These are phyloP conservation scores for Penicillium sp. DNA, from an alignment of 2,329 filamentous ascomycete genomes.

Conservation along the genomic window DNA sequence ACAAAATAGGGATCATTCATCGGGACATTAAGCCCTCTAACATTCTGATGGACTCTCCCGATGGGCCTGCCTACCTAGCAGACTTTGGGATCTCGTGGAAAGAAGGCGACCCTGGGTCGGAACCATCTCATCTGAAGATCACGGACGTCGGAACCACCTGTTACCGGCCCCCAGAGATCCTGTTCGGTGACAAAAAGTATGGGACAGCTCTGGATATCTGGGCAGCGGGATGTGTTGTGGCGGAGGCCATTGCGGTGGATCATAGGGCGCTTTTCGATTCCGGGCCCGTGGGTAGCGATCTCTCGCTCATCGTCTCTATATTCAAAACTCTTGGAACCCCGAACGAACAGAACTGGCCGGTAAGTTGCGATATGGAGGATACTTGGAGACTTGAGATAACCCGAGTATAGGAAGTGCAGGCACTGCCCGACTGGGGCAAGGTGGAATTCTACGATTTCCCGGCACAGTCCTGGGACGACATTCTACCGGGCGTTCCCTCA, in stretches of 20 bases:
- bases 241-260: slow-evolving; percentile 60
- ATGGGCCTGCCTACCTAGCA: slow-evolving; percentile 70
- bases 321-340: slow-evolving; percentile 90
- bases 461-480: slow-evolving; percentile 59
- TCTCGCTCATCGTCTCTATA: slow-evolving; percentile 84
- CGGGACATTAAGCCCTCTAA: slow-evolving; percentile 93
- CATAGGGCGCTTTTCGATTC: slow-evolving; percentile 71
- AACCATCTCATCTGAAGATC: slow-evolving; percentile 65
- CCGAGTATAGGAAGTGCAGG: slow-evolving; percentile 31
- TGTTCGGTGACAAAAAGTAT: slow-evolving; percentile 79
- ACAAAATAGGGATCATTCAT: slow-evolving; percentile 74
- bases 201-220: slow-evolving; percentile 74
- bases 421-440: slow-evolving; percentile 81
- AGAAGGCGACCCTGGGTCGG: slow-evolving; percentile 52
- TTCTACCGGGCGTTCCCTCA: slow-evolving; percentile 59
- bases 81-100: slow-evolving; percentile 95
- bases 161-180: slow-evolving; percentile 82
- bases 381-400: neutral
- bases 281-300: slow-evolving; percentile 83
- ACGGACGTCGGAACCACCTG: slow-evolving; percentile 89
- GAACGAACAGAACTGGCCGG: slow-evolving; percentile 74
- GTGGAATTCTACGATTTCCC: slow-evolving; percentile 73
- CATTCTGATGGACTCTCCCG: slow-evolving; percentile 62
- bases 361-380: slow-evolving; percentile 33
- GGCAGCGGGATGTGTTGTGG: slow-evolving; percentile 77